Evolutionary conservation across 108 stramenopile species (phyloP), one percentile per base, ranked within the genome.

Genomic region (Pseudonitzschia delicatissima): DNA sequence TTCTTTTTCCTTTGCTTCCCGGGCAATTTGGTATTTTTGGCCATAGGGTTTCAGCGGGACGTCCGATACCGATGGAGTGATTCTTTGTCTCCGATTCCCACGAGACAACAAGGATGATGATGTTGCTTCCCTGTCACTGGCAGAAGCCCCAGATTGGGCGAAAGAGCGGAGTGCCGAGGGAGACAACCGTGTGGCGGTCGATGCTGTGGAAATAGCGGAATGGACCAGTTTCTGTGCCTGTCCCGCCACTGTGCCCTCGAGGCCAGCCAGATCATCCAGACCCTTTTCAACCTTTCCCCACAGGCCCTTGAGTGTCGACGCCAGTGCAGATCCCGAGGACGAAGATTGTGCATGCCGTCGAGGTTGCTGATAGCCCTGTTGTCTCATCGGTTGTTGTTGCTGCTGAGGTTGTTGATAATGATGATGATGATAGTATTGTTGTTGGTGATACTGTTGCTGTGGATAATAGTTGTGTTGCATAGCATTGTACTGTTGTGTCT

Each of bases 231-330:
- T 50, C 27, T 73, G 55, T 11, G 80, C 79, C 34, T 74, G 57
- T n/a, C 48, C 53, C 21, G 72, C 15, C 13, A 85, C 57, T 1
- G 52, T 39, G 44, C 74, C 80, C 64, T 85, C 84, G 0, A 85
- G 17, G 39, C 69, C 47, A 1, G 76, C 77, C 66, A 85, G 61
- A 3, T 45, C 64, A 66, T 85, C 84, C 69, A 85, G 55, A 20
- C 77, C 68, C 28, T 57, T 23, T 65, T 81, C 84, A 2, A 85
- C 73, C n/a, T 53, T 67, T 29, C 71, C 53, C 74, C 69, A 77
- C 8, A 85, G 31, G 1, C 49, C 33, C 37, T 73, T 77, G 35
- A 68, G 32, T n/a, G 36, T 52, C 34, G 52, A 53, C 5, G 52
- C 15, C 11, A 53, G 25, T 5, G 29, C 58, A 23, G 58, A 60